These are phyloP conservation scores for Hibiscus mutabilis DNA, from an alignment of 345 rosid species.

Conservation along the genomic window DNA sequence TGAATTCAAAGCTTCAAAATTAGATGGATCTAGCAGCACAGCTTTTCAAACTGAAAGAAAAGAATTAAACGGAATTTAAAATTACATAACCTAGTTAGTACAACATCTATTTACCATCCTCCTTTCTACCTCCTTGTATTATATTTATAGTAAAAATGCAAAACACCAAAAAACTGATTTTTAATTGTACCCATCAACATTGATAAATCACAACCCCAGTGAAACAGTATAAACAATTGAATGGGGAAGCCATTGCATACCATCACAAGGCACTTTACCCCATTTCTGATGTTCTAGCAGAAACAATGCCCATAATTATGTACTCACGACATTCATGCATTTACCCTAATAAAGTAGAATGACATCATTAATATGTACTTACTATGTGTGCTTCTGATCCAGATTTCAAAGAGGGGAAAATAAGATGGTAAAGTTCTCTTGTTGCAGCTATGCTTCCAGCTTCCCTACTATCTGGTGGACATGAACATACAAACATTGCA, in stretches of 20 bases:
- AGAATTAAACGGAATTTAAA: not conserved
- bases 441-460: constrained; percentile 70
- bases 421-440: constrained; percentile 84
- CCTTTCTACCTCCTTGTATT: not conserved
- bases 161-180: not conserved
- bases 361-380: constrained; percentile 23
- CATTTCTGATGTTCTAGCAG: not conserved
- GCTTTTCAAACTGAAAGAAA: not conserved
- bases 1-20: not conserved
- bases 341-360: not conserved
- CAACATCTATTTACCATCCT: not conserved
- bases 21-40: not conserved
- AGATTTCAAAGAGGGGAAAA: constrained; percentile 78
- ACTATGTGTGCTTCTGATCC: constrained; percentile 83
- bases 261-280: not conserved
- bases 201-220: not conserved
- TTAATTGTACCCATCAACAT: constrained; percentile 1
- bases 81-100: not conserved
- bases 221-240: not conserved
- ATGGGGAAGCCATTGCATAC: not conserved
- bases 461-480: constrained; percentile 83
- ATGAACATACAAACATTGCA: constrained; percentile 92
- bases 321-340: not conserved
- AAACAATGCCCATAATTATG: not conserved
- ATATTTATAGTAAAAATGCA: not conserved